phyloP scores from a whole-genome alignment of 75 land plant species.

The Sequoiadendron giganteum region DNA sequence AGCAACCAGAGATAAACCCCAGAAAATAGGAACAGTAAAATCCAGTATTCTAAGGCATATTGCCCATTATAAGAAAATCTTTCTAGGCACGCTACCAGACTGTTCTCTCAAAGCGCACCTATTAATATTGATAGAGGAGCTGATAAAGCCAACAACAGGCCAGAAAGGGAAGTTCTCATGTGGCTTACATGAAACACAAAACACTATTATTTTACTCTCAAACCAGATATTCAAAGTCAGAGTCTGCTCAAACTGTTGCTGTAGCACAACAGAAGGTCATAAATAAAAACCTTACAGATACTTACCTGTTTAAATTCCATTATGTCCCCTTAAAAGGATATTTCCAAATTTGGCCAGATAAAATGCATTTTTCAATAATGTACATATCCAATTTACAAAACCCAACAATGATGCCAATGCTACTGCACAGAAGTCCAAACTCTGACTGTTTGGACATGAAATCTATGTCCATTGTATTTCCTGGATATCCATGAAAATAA shows the following conservation, averaged over 20 bases:
- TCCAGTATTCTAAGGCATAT: background rate
- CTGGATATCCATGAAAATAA: conserved; percentile 9
- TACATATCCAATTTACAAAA: conserved; percentile 16
- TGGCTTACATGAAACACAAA: conserved; percentile 9
- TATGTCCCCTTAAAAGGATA: background rate
- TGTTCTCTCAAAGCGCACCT: background rate
- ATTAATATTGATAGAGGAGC: background rate
- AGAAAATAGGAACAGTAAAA: background rate
- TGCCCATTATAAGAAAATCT: background rate
- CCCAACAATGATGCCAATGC: conserved; percentile 4
- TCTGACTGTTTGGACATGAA: background rate
- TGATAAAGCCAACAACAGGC: background rate
- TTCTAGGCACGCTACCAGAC: background rate
- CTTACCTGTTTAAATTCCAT: background rate
- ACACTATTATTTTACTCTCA: conserved; percentile 2
- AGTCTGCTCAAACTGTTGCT: background rate
- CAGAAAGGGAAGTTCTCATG: conserved; percentile 1
- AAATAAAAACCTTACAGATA: conserved; percentile 5
- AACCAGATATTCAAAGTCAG: background rate
- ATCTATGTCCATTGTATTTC: background rate
- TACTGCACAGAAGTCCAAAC: conserved; percentile 7
- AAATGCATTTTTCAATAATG: conserved; percentile 10
- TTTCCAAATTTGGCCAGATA: conserved; percentile 1
- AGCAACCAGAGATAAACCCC: background rate
- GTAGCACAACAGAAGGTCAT: background rate